Evolutionary conservation across 805 yeast species (phyloP).

Genomic region (Metschnikowia anglica): DNA sequence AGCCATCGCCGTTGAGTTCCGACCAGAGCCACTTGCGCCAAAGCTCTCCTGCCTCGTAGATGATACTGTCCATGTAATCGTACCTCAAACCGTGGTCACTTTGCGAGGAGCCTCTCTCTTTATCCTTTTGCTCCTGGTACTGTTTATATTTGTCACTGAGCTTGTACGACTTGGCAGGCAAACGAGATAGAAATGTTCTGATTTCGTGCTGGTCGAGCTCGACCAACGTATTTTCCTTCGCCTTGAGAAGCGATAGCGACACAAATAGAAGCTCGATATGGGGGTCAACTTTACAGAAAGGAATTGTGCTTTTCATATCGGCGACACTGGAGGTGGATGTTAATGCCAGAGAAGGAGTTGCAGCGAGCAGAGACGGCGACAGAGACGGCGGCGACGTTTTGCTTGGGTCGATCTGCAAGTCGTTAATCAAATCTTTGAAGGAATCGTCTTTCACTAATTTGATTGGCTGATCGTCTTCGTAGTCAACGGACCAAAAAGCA

Average conservation of each 20-base stretch:
- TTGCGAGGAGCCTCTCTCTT: conserved; percentile 21
- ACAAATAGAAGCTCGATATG: conserved; percentile 76
- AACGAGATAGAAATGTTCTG: conserved; percentile 66
- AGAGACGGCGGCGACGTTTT: conserved; percentile 12
- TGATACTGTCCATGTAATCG: conserved; percentile 69
- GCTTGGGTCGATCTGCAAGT: conserved; percentile 23
- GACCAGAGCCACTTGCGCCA: conserved; percentile 80
- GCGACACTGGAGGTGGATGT: conserved; percentile 8
- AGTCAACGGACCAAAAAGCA: conserved; percentile 51
- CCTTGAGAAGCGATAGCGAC: conserved; percentile 74
- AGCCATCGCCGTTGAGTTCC: conserved; percentile 34
- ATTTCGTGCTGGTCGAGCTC: conserved; percentile 92
- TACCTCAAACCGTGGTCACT: conserved; percentile 15
- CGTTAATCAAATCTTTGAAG: conserved; percentile 33
- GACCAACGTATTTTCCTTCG: conserved; percentile 71
- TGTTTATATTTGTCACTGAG: conserved; percentile 35
- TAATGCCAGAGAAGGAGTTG: conserved; percentile 8
- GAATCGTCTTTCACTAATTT: conserved; percentile 23
- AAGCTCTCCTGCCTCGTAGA: conserved; percentile 78
- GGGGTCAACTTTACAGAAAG: conserved; percentile 65
- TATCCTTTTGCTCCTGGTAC: conserved; percentile 26
- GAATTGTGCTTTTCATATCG: conserved; percentile 29
- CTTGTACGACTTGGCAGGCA: conserved; percentile 47
- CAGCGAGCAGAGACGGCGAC: conserved; percentile 14
- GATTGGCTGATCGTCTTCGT: conserved; percentile 14